Base-by-base conservation (phyloP, 2,329 filamentous ascomycete species). In the Xylaria sp. region DNA sequence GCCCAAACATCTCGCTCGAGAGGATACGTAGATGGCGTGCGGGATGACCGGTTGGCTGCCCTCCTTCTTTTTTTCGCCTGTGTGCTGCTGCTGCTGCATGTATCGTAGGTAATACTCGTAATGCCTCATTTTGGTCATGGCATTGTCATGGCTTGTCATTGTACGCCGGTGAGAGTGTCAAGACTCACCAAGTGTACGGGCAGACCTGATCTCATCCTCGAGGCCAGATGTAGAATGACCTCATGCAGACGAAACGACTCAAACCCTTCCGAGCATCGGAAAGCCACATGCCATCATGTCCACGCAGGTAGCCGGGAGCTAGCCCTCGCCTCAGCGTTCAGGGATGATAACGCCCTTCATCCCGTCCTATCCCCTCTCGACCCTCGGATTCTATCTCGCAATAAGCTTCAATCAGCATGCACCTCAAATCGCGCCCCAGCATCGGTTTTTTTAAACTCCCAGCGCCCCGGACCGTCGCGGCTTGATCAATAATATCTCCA, bases 11-110 rank as follows among this genome's bases (percentile, higher is more conserved):
- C 44, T 42, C 11, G 13, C 50, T 13, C 35, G 19, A 39, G 11
- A 39, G 11, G n/a, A 42, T 39, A 57, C 59, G 59, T 60, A 54
- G 59, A 57, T 58, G 58, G 58, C 58, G 52, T 42, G 55, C 47
- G 59, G 59, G 55, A 55, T 46, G 35, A 39, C 46, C 50, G 49
- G 49, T 34, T 51, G 23, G 49, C 18, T 35, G 49, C 23, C 9
- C 42, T n/a, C 46, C 16, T 13, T 16, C n/a, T 16, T 46, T 30
- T 30, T 30, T 30, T 30, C 23, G 23, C 23, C 23, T 30, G 23
- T 30, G 23, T 30, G 16, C 16, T 16, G 16, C 16, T 16, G 23
- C 23, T 30, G 23, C 23, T 30, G 23, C 23, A 30, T 30, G 23
- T 16, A 16, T 16, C 16, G 16, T 30, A 30, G 23, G 23, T 23